Conservation (phyloP, 345 rosid genomes). For the Firmiana major region DNA sequence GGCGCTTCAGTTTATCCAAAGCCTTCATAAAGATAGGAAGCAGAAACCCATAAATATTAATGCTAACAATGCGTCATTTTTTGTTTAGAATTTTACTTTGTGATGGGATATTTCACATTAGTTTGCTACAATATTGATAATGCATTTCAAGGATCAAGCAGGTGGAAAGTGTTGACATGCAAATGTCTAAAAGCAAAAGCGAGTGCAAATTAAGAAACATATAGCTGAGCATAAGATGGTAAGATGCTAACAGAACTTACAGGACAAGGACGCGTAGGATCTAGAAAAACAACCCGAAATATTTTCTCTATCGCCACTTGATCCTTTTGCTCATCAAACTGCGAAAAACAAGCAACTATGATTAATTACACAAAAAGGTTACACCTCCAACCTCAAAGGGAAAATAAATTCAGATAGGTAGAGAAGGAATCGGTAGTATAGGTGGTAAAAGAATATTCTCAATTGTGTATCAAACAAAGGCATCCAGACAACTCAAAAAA, state of each 20-base stretch:
- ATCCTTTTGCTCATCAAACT: constrained; percentile 98
- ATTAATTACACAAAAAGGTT: background rate
- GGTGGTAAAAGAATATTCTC: background rate
- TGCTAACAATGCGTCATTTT: background rate
- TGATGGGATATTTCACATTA: background rate
- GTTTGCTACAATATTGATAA: background rate
- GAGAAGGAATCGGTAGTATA: background rate
- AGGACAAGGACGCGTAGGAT: constrained; percentile 71
- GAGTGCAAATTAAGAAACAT: background rate
- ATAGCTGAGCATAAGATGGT: background rate
- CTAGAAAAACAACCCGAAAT: constrained; percentile 75
- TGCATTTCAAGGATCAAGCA: background rate
- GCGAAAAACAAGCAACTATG: constrained; percentile 13
- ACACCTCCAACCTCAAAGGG: background rate
- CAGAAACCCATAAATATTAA: background rate
- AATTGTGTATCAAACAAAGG: background rate
- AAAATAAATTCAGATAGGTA: background rate
- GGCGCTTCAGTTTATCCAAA: constrained; percentile 84
- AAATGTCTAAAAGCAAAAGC: background rate
- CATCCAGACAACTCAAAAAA: constrained; percentile 3
- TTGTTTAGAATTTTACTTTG: background rate
- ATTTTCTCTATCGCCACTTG: constrained; percentile 76
- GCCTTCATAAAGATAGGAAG: constrained; percentile 33
- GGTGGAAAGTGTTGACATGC: constrained; percentile 3
- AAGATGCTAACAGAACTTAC: constrained; percentile 38